A percentile compares a stretch with the other conserved stretches of the same genome.
Conservation (phyloP, 176 grass and related monocot species). For the Aechmea fasciata region DNA sequence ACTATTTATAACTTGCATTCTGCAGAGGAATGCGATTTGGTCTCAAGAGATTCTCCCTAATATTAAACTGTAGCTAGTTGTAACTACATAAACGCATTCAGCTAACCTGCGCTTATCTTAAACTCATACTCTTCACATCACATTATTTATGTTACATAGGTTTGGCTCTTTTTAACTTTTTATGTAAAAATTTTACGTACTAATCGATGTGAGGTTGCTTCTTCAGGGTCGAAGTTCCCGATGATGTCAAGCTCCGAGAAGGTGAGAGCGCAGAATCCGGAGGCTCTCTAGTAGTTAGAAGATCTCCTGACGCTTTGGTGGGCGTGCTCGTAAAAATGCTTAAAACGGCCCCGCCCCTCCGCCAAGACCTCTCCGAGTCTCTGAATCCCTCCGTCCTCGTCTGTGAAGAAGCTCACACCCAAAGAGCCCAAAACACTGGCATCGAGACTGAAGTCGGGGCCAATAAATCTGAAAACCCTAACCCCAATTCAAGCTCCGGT, state of each 20-base stretch:
- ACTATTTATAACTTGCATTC: too few species aligned
- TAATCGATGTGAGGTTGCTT: slow-evolving; percentile 2
- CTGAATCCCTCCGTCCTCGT: slow-evolving; percentile 11
- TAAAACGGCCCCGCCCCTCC: slow-evolving; percentile 45
- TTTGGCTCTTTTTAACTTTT: not conserved
- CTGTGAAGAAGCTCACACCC: slow-evolving; percentile 27
- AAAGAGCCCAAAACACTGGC: slow-evolving; percentile 2
- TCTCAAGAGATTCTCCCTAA: too few species aligned
- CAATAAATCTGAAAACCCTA: slow-evolving; percentile 23
- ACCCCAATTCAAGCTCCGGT: slow-evolving; percentile 19
- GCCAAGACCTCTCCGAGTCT: slow-evolving; percentile 14
- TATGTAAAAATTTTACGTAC: slow-evolving; percentile 5
- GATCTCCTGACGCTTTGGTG: slow-evolving; percentile 50
- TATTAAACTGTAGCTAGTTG: too few species aligned
- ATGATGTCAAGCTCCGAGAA: slow-evolving; percentile 22
- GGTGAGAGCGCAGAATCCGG: slow-evolving; percentile 8
- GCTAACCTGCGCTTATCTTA: too few species aligned
- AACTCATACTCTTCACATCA: too few species aligned
- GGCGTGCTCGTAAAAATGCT: slow-evolving; percentile 56
- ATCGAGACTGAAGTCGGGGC: slow-evolving; percentile 16
- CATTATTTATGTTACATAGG: slow-evolving; percentile 11
- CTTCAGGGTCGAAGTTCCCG: slow-evolving; percentile 34
- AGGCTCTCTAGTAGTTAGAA: slow-evolving; percentile 7
- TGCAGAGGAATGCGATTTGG: too few species aligned
- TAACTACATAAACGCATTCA: too few species aligned